Conservation (phyloP, 2,329 filamentous ascomycete genomes). For the Ceratocystiopsis sp. region DNA sequence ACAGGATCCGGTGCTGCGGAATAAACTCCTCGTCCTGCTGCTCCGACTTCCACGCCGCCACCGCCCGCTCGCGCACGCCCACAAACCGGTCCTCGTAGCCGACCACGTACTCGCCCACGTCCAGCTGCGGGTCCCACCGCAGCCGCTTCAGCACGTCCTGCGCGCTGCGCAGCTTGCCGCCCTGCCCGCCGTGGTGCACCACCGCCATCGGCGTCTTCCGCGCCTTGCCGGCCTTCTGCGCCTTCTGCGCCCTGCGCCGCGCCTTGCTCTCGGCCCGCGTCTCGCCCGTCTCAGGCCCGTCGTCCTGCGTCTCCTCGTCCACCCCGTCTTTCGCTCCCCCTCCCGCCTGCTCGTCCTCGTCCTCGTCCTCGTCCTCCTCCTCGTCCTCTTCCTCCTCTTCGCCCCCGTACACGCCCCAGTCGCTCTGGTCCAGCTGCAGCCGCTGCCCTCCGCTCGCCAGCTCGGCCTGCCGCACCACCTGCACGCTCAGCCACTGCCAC, state of each 20-base stretch:
- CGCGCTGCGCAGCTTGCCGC: conserved; percentile 34
- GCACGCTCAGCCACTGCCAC: conserved; percentile 30
- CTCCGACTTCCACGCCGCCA: conserved; percentile 42
- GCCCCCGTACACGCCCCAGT: conserved; percentile 30
- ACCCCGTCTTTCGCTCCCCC: conserved; percentile 20
- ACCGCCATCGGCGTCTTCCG: conserved; percentile 4
- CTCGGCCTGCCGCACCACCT: conserved; percentile 20
- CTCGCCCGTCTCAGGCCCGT: no score
- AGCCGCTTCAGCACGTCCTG: conserved; percentile 41
- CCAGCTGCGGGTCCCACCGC: conserved; percentile 38
- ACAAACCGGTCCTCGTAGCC: conserved; percentile 45
- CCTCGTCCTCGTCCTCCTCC: conserved; percentile 20
- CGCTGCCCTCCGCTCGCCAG: conserved; percentile 15
- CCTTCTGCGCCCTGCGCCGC: no score
- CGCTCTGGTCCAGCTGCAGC: conserved; percentile 27
- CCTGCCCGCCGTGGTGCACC: conserved; percentile 13
- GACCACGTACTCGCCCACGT: conserved; percentile 35
- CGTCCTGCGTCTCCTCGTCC: no score
- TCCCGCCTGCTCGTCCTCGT: conserved; percentile 21
- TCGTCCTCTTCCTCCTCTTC: conserved; percentile 27
- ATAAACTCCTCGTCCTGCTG: conserved; percentile 51
- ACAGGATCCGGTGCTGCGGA: conserved; percentile 45
- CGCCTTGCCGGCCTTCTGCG: not conserved
- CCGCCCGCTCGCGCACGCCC: conserved; percentile 33
- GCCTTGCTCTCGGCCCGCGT: no score